phyloP scores from a whole-genome alignment of 2,329 filamentous ascomycete genomes.

The Fusarium anthophilum region DNA sequence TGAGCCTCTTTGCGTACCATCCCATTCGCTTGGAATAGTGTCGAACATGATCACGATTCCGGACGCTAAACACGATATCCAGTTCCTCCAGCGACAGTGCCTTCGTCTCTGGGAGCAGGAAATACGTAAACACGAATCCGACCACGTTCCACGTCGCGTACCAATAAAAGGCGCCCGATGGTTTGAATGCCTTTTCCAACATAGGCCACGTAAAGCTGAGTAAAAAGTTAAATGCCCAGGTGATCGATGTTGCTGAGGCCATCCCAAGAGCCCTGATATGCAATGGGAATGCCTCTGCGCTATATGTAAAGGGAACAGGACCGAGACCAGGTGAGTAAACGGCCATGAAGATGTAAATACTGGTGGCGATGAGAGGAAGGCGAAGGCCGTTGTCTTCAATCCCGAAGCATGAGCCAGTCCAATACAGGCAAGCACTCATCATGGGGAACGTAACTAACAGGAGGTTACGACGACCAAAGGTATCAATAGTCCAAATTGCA shows the following conservation, averaged over 20 bases:
- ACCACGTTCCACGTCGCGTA: slow-evolving; percentile 40
- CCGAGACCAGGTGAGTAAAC: slow-evolving; percentile 50
- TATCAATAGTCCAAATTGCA: slow-evolving; percentile 64
- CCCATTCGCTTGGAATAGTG: slow-evolving; percentile 47
- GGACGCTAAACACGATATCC: slow-evolving; percentile 58
- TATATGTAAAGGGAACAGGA: slow-evolving; percentile 37
- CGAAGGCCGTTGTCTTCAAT: slow-evolving; percentile 24
- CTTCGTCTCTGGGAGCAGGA: slow-evolving; percentile 62
- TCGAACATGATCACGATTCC: slow-evolving; percentile 51
- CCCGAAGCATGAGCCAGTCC: slow-evolving; percentile 30
- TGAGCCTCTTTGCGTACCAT: slow-evolving; percentile 17
- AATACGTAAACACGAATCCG: slow-evolving; percentile 58
- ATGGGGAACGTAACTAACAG: background rate
- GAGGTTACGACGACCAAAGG: slow-evolving; percentile 12
- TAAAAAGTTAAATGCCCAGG: slow-evolving; percentile 48
- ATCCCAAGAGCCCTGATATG: slow-evolving; percentile 50
- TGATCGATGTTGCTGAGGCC: slow-evolving; percentile 50
- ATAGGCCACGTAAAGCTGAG: slow-evolving; percentile 47
- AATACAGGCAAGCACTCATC: slow-evolving; percentile 38
- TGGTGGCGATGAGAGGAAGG: slow-evolving; percentile 43
- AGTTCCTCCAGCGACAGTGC: slow-evolving; percentile 60
- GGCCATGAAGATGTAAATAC: slow-evolving; percentile 49
- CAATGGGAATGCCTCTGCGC: slow-evolving; percentile 50
- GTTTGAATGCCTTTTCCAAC: slow-evolving; percentile 42
- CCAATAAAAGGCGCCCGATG: slow-evolving; percentile 50